A percentile compares a stretch with the other conserved stretches of the same genome.
Evolutionary conservation across 805 yeast genomes (phyloP).

Genomic region (Metschnikowia bowlesiae): DNA sequence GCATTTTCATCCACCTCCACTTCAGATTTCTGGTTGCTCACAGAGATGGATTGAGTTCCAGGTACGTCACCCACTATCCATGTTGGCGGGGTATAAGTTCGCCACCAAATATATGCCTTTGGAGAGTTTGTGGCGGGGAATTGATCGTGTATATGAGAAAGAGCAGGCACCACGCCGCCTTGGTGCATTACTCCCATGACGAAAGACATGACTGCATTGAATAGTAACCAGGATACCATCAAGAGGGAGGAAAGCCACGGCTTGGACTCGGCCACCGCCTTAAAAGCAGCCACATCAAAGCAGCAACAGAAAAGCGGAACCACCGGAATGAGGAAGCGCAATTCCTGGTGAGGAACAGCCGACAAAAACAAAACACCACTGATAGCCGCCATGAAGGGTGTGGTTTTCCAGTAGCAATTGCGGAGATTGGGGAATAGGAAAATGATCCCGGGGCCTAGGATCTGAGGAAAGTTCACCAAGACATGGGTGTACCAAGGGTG

Average conservation of each 20-base stretch:
- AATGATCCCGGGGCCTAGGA: conserved; percentile 70
- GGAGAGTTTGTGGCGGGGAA: conserved; percentile 2
- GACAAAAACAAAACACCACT: conserved; percentile 67
- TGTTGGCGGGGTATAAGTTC: conserved; percentile 88
- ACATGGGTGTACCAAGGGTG: conserved; percentile 78
- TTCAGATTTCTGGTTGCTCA: conserved; percentile 5
- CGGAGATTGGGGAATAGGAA: conserved; percentile 36
- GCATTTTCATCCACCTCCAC: conserved; percentile 12
- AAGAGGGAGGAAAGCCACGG: conserved; percentile 17
- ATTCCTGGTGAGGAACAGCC: conserved; percentile 84
- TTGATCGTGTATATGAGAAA: conserved; percentile 33
- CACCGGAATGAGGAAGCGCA: conserved; percentile 78
- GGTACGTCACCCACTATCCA: conserved; percentile 56
- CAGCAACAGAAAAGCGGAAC: conserved; percentile 67
- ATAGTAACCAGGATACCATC: conserved; percentile 52
- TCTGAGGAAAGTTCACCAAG: conserved; percentile 68
- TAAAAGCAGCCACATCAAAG: conserved; percentile 39
- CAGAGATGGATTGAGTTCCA: conserved; percentile 14
- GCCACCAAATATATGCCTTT: conserved; percentile 75
- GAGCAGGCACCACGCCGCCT: conserved; percentile 78
- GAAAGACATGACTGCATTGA: conserved; percentile 55
- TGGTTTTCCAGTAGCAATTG: conserved; percentile 40
- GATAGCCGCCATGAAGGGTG: conserved; percentile 55
- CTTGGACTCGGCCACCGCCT: background rate
- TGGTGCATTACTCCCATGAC: conserved; percentile 85